phyloP scores from a whole-genome alignment of 352 stramenopile species.

The Phytophthora constricta region DNA sequence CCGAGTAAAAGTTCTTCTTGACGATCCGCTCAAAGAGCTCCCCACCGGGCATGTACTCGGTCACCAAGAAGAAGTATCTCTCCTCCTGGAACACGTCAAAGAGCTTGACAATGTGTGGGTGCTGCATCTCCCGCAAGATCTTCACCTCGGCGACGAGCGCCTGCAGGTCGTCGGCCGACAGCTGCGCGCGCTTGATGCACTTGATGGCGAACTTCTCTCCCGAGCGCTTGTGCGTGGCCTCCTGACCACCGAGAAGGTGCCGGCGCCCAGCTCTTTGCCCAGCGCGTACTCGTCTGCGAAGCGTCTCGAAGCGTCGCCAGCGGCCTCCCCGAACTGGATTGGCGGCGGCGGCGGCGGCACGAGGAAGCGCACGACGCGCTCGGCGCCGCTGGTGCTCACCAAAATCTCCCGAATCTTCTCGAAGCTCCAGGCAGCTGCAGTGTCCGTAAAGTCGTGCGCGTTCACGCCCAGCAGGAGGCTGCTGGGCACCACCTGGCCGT shows the following conservation, averaged over 20 bases:
- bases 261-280: slow-evolving; percentile 69
- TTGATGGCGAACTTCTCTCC: slow-evolving; percentile 76
- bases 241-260: slow-evolving; percentile 79
- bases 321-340: slow-evolving; percentile 45
- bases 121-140: slow-evolving; percentile 85
- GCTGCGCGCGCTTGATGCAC: slow-evolving; percentile 87
- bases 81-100: slow-evolving; percentile 92
- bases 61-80: slow-evolving; percentile 97
- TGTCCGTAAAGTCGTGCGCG: slow-evolving; percentile 65
- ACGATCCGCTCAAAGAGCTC: slow-evolving; percentile 90
- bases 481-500: slow-evolving; percentile 45
- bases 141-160: slow-evolving; percentile 82
- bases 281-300: slow-evolving; percentile 78
- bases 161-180: slow-evolving; percentile 68
- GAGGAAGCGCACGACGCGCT: slow-evolving; percentile 70
- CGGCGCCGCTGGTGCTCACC: slow-evolving; percentile 58
- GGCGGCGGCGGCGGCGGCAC: slow-evolving; percentile 49
- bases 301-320: slow-evolving; percentile 27
- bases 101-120: slow-evolving; percentile 90
- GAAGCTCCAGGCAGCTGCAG: slow-evolving; percentile 48
- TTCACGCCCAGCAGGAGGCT: slow-evolving; percentile 77
- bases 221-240: slow-evolving; percentile 58
- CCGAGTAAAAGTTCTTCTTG: slow-evolving; percentile 88
- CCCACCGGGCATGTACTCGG: slow-evolving; percentile 93
- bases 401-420: slow-evolving; percentile 78